Evolutionary conservation across 768 basidiomycete genomes (phyloP).

Genomic region (Neoboletus subvelutipes): DNA sequence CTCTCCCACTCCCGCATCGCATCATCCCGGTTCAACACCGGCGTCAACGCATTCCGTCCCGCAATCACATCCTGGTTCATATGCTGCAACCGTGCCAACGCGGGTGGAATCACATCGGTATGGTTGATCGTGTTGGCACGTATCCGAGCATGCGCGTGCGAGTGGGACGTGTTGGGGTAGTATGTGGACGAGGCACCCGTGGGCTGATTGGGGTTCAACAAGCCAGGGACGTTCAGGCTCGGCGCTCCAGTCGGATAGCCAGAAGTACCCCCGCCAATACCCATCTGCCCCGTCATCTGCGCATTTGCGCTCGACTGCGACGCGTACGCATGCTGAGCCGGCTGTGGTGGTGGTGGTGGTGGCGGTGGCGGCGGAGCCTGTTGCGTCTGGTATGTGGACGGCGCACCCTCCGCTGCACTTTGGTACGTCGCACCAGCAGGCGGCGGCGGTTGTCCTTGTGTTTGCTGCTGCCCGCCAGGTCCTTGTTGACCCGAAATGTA

Average conservation of each 20-base stretch:
- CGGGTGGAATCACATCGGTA: slow-evolving; percentile 88
- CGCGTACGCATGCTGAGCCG: slow-evolving; percentile 25
- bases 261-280: slow-evolving; percentile 14
- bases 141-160: slow-evolving; percentile 49
- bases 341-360: slow-evolving; percentile 20
- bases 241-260: slow-evolving; percentile 18
- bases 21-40: slow-evolving; percentile 93
- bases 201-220: slow-evolving; percentile 48
- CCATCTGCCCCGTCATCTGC: slow-evolving; percentile 21
- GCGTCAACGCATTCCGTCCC: slow-evolving; percentile 78
- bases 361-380: slow-evolving; percentile 30
- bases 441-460: slow-evolving; percentile 12
- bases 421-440: slow-evolving; percentile 23
- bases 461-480: slow-evolving; percentile 34
- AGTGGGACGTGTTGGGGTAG: slow-evolving; percentile 42
- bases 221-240: slow-evolving; percentile 21
- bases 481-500: slow-evolving; percentile 61
- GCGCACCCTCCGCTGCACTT: slow-evolving; percentile 15
- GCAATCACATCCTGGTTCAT: slow-evolving; percentile 83
- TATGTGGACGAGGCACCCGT: slow-evolving; percentile 57
- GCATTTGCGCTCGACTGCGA: slow-evolving; percentile 25
- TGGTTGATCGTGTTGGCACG: slow-evolving; percentile 92
- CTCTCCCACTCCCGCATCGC: slow-evolving; percentile 96
- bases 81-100: slow-evolving; percentile 83
- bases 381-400: slow-evolving; percentile 23